Conservation (phyloP, 345 rosid genomes). For the Lepidium didymum region DNA sequence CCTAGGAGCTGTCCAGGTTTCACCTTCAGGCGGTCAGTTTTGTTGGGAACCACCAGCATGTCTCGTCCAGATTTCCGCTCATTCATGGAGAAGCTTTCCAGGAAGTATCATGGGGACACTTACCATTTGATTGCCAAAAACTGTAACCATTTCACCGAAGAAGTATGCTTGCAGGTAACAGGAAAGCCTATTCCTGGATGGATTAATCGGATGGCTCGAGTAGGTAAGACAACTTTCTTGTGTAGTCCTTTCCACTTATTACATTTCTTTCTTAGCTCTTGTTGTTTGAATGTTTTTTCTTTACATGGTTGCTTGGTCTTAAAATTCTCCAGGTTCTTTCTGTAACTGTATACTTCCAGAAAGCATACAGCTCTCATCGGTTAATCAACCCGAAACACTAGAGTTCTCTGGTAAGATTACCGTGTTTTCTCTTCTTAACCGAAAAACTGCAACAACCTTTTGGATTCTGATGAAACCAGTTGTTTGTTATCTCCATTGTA, state of each 20-base stretch:
- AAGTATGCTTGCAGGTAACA: constrained; percentile 62
- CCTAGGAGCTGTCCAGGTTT: constrained; percentile 97
- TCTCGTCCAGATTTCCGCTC: constrained; percentile 63
- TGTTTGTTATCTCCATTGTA: not conserved
- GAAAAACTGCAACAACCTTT: not conserved
- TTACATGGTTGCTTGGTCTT: constrained; percentile 9
- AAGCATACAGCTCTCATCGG: constrained; percentile 71
- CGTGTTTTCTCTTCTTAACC: not conserved
- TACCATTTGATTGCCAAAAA: constrained; percentile 94
- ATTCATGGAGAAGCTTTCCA: constrained; percentile 73
- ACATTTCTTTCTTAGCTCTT: not conserved
- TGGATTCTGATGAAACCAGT: not conserved
- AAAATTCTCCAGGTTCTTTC: constrained; percentile 62
- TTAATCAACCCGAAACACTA: constrained; percentile 66
- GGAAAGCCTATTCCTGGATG: constrained; percentile 95
- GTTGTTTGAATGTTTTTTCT: not conserved
- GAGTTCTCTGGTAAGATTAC: constrained; percentile 51
- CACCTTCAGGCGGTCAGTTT: constrained; percentile 71
- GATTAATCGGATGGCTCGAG: constrained; percentile 85
- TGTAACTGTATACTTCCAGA: constrained; percentile 92
- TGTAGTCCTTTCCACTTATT: not conserved
- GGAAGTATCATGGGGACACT: constrained; percentile 73
- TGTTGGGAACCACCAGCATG: constrained; percentile 67
- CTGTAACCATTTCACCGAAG: constrained; percentile 92
- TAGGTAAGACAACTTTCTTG: constrained; percentile 47